Percentiles rank a stretch among this genome's conserved stretches.
phyloP scores from a whole-genome alignment of 2,329 filamentous ascomycete species.

The Cordyceps farinosa region DNA sequence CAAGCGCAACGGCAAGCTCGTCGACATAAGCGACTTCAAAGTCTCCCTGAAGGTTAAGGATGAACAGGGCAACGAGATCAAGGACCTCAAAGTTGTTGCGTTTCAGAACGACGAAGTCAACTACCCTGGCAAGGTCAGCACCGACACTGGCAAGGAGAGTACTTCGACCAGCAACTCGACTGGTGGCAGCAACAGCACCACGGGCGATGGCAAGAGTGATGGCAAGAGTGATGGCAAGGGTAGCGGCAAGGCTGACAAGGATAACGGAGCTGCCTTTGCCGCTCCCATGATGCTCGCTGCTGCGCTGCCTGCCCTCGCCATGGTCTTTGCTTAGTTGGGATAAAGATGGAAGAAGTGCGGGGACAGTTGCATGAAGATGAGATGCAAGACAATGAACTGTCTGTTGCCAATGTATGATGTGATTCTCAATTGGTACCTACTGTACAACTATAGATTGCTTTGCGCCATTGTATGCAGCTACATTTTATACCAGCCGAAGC shows the following conservation, averaged over 20 bases:
- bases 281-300: constrained; percentile 33
- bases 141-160: constrained; percentile 31
- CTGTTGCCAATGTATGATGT: constrained; percentile 7
- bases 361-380: neutral
- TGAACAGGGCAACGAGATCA: constrained; percentile 39
- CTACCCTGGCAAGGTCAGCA: constrained; percentile 42
- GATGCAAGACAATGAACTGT: neutral
- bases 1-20: constrained; percentile 62
- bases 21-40: constrained; percentile 62
- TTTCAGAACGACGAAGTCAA: constrained; percentile 45
- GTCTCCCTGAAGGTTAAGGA: constrained; percentile 46
- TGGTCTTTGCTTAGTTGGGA: constrained; percentile 32
- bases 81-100: constrained; percentile 45
- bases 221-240: constrained; percentile 7
- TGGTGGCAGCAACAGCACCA: constrained; percentile 4
- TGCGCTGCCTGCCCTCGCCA: constrained; percentile 32
- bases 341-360: neutral
- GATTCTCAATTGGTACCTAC: constrained; percentile 13
- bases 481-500: constrained; percentile 6
- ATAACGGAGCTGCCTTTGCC: constrained; percentile 28
- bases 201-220: constrained; percentile 5
- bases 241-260: constrained; percentile 23
- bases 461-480: constrained; percentile 6
- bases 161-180: constrained; percentile 23
- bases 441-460: constrained; percentile 17